Conservation (phyloP, 1,284 basidiomycete species). For the Trametes versicolor region DNA sequence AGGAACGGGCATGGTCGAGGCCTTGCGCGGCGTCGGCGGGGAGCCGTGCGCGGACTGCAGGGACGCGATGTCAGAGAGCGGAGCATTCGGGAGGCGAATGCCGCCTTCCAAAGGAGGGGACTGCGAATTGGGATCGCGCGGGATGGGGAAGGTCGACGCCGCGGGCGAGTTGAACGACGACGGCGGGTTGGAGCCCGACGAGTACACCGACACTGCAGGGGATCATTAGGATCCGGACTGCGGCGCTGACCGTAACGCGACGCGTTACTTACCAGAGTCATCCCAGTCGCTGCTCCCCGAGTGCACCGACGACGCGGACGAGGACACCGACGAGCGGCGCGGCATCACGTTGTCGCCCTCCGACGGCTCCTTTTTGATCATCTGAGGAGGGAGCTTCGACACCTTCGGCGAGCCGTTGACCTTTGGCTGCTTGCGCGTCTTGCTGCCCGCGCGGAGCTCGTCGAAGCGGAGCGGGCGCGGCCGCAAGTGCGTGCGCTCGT, state of each 20-base stretch:
- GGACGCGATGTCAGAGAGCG: constrained; percentile 70
- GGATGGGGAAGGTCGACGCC: constrained; percentile 63
- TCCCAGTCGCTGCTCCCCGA: constrained; percentile 76
- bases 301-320: constrained; percentile 61
- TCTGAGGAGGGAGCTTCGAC: constrained; percentile 46
- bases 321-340: constrained; percentile 69
- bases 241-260: not conserved
- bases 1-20: constrained; percentile 48
- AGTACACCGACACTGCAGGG: constrained; percentile 69
- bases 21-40: constrained; percentile 51
- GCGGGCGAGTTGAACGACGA: constrained; percentile 75
- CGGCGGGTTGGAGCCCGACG: constrained; percentile 65
- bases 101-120: constrained; percentile 70
- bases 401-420: constrained; percentile 50
- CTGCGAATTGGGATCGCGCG: constrained; percentile 61
- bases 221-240: constrained; percentile 25
- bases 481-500: constrained; percentile 85
- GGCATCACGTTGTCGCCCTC: constrained; percentile 50
- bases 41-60: constrained; percentile 44
- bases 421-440: constrained; percentile 72
- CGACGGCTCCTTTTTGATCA: constrained; percentile 72
- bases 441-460: constrained; percentile 83
- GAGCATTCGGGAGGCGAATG: constrained; percentile 76
- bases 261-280: constrained; percentile 65
- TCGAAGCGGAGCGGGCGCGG: constrained; percentile 84